phyloP scores from a whole-genome alignment of 345 rosid genomes.

The Gossypium arboreum region DNA sequence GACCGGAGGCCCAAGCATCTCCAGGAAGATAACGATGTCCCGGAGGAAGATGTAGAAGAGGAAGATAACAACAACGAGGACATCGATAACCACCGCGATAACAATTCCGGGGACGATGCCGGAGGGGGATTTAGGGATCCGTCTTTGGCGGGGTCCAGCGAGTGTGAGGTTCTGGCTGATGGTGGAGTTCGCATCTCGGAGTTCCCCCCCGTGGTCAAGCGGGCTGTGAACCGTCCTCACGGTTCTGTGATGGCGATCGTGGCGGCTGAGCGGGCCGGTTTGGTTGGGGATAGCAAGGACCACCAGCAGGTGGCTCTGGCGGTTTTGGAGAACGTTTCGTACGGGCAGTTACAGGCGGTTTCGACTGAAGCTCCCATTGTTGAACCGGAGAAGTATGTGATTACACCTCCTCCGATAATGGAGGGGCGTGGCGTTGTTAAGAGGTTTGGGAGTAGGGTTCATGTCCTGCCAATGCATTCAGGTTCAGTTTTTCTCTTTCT shows the following conservation, averaged over 20 bases:
- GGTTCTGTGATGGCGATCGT: slow-evolving; percentile 54
- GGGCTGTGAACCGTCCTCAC: slow-evolving; percentile 70
- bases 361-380: slow-evolving; percentile 51
- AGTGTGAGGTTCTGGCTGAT: slow-evolving; percentile 50
- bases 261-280: slow-evolving; percentile 60
- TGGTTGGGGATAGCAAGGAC: slow-evolving; percentile 45
- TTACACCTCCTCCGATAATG: slow-evolving; percentile 73
- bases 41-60: slow-evolving; percentile 14
- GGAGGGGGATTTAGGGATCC: slow-evolving; percentile 42
- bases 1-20: slow-evolving; percentile 8
- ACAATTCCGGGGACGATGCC: slow-evolving; percentile 27
- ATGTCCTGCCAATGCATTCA: slow-evolving; percentile 92
- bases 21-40: slow-evolving; percentile 10
- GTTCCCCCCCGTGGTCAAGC: slow-evolving; percentile 63
- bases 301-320: slow-evolving; percentile 30
- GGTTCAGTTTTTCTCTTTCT: slow-evolving; percentile 33
- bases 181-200: slow-evolving; percentile 64
- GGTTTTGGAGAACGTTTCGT: slow-evolving; percentile 50
- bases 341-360: slow-evolving; percentile 79
- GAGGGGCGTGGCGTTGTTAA: slow-evolving; percentile 83
- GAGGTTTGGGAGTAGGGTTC: slow-evolving; percentile 66
- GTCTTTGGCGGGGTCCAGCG: slow-evolving; percentile 28
- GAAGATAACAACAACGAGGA: slow-evolving; percentile 21
- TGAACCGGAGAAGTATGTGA: slow-evolving; percentile 63
- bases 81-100: slow-evolving; percentile 39